Percentiles rank a stretch among this genome's conserved stretches.
These are phyloP conservation scores for Rhizopus sp. DNA, from an alignment of 371 early-diverging fungal genomes.

Conservation along the genomic window DNA sequence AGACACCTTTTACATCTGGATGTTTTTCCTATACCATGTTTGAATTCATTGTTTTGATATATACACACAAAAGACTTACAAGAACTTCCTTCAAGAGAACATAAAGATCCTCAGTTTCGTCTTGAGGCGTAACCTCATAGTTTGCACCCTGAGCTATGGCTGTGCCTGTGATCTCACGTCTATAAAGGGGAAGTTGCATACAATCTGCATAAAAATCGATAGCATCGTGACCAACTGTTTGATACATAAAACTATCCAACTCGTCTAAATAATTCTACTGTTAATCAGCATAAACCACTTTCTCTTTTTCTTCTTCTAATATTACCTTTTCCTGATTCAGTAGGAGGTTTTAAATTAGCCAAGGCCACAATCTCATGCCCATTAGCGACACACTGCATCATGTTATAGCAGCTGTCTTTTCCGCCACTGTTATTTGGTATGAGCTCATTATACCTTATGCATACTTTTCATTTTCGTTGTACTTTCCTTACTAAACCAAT, in stretches of 20 bases:
- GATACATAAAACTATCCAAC: slow-evolving; percentile 98
- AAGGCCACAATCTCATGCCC: slow-evolving; percentile 95
- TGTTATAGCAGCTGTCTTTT: slow-evolving; percentile 98
- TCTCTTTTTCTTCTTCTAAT: not conserved
- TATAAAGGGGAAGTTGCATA: slow-evolving; percentile 90
- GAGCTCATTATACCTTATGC: not conserved
- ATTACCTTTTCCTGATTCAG: slow-evolving; percentile 62
- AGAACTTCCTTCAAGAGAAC: slow-evolving; percentile 70
- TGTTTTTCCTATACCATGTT: slow-evolving; percentile 44
- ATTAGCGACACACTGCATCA: slow-evolving; percentile 93
- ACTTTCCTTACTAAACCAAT: slow-evolving; percentile 41
- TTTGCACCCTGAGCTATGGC: slow-evolving; percentile 72
- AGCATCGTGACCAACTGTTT: slow-evolving; percentile 97
- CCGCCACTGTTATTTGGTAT: slow-evolving; percentile 80
- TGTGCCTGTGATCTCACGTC: slow-evolving; percentile 74
- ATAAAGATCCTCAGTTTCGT: slow-evolving; percentile 99
- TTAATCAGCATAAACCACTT: not conserved
- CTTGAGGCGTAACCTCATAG: slow-evolving; percentile 63
- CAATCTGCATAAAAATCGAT: slow-evolving; percentile 86
- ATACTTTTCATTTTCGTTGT: not conserved
- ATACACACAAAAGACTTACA: slow-evolving; percentile 34
- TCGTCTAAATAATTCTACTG: slow-evolving; percentile 62
- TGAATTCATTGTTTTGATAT: not conserved
- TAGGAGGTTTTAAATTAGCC: slow-evolving; percentile 91
- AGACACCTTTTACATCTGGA: slow-evolving; percentile 89